A percentile compares a stretch with the other conserved stretches of the same genome.
Conservation (phyloP, 352 stramenopile genomes). For the Phytophthora sojae region DNA sequence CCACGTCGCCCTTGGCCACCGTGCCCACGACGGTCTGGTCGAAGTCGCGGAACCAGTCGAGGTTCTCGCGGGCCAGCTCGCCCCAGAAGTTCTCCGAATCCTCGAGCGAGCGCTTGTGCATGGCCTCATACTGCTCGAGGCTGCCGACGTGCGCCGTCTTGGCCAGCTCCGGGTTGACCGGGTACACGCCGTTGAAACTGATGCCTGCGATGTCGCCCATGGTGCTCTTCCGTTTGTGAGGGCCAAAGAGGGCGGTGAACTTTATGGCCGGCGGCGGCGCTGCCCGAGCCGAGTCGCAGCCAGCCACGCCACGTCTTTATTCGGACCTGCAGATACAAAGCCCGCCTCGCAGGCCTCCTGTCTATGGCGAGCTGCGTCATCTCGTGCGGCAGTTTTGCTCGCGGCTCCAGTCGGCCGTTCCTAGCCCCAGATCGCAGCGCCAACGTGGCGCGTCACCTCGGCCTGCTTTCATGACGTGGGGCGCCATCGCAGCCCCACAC, state of each 20-base stretch:
- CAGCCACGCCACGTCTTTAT: conserved; percentile 88
- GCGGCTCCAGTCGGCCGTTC: conserved; percentile 10
- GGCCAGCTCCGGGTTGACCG: conserved; percentile 45
- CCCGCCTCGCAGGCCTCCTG: conserved; percentile 65
- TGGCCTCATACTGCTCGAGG: conserved; percentile 74
- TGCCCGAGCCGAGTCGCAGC: conserved; percentile 61
- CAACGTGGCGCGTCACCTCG: not conserved
- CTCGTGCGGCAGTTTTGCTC: conserved; percentile 71
- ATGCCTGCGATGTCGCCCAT: conserved; percentile 42
- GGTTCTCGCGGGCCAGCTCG: conserved; percentile 84
- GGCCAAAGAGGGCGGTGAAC: conserved; percentile 92
- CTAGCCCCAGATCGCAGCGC: conserved; percentile 16
- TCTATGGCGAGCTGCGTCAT: conserved; percentile 28
- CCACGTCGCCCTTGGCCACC: conserved; percentile 92
- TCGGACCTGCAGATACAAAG: conserved; percentile 71
- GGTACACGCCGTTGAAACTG: conserved; percentile 37
- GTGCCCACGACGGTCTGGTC: conserved; percentile 83
- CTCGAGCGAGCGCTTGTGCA: conserved; percentile 88
- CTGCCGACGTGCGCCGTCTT: conserved; percentile 70
- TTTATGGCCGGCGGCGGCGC: not conserved
- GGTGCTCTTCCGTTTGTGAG: conserved; percentile 85
- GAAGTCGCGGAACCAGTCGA: conserved; percentile 96
- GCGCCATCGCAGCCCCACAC: conserved; percentile 1
- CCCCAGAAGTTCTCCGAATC: conserved; percentile 93
- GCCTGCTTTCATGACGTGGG: conserved; percentile 17